Evolutionary conservation across 139 green algal species (phyloP), one percentile per base, ranked within the genome.

Genomic region (Haematococcus sp.): DNA sequence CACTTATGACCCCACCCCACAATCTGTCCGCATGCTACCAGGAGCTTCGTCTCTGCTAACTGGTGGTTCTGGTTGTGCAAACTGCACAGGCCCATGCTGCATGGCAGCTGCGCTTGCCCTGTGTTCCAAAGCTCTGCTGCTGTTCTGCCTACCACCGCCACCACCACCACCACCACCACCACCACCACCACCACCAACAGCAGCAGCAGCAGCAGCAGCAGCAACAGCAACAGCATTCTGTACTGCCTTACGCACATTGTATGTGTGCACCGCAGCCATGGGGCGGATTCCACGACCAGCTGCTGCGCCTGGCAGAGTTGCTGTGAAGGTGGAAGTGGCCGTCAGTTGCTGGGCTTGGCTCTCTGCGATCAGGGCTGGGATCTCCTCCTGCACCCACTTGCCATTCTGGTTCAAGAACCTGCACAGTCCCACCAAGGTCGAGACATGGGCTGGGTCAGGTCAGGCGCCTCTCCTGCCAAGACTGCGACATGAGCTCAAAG

Each of bases 291-390:
- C 16, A 51, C 35, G 63, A 2, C 27, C 27, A 22, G 30, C 59
- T 33, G 33, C 71, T 22, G 52, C 7, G 46, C 74, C 74, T 43
- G 74, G 65, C 28, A 80, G 27, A 1, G 28, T 56, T 1, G 74
- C 55, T 1, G 54, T 71, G 9, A 75, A 44, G 1, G 52, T 70
- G 55, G 40, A 63, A 28, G 74, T 80, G 27, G 74, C 74, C 4
- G 40, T 66, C 3, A 80, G 56, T 4, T 54, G 40, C 67, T 80
- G 74, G 1, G 64, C 67, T 40, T 74, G 74, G 9, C 64, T 75
- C 43, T 80, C 74, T 2, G 74, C 74, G 31, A 80, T 75, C 25
- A 80, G 40, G 22, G n/a, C 34, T 20, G 65, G 65, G 3, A 80
- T 33, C 74, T 63, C 27, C 2, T 55, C 25, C 52, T 80, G 74